These are phyloP conservation scores for Ophiostoma fasciatum DNA, from an alignment of 2,329 filamentous ascomycete species.

Conservation along the genomic window DNA sequence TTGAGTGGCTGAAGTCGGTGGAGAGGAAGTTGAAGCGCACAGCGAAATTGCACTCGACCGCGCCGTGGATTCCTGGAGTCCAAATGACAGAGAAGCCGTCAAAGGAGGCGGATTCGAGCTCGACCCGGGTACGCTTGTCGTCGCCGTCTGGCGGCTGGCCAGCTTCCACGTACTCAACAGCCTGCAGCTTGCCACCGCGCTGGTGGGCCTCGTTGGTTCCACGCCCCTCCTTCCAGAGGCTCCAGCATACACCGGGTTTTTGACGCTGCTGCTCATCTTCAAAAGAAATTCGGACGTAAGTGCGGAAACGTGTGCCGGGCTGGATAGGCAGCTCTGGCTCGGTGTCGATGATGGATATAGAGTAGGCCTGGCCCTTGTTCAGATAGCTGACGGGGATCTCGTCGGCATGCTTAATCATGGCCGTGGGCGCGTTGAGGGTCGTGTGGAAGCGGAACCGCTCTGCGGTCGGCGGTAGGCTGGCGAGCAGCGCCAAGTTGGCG, in stretches of 20 bases:
- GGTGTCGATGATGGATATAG: slow-evolving; percentile 70
- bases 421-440: slow-evolving; percentile 83
- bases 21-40: slow-evolving; percentile 98
- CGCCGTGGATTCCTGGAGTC: slow-evolving; percentile 56
- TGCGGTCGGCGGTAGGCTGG: slow-evolving; percentile 34
- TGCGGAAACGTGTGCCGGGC: slow-evolving; percentile 62
- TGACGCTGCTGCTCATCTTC: slow-evolving; percentile 88
- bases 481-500: slow-evolving; percentile 23
- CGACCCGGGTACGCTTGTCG: slow-evolving; percentile 51
- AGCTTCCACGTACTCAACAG: slow-evolving; percentile 79
- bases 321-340: slow-evolving; percentile 41
- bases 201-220: slow-evolving; percentile 95
- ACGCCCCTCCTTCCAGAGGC: slow-evolving; percentile 81
- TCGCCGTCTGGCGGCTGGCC: slow-evolving; percentile 44
- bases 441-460: slow-evolving; percentile 82
- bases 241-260: slow-evolving; percentile 59
- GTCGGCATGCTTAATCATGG: slow-evolving; percentile 80
- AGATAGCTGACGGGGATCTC: slow-evolving; percentile 97
- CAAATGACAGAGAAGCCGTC: slow-evolving; percentile 89
- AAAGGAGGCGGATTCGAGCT: slow-evolving; percentile 66
- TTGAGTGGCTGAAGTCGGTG: slow-evolving; percentile 96
- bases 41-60: slow-evolving; percentile 67
- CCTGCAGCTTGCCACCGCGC: slow-evolving; percentile 78
- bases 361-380: slow-evolving; percentile 94
- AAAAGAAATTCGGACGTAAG: slow-evolving; percentile 88